phyloP scores from a whole-genome alignment of 805 yeast genomes.

The Candida piceae region DNA sequence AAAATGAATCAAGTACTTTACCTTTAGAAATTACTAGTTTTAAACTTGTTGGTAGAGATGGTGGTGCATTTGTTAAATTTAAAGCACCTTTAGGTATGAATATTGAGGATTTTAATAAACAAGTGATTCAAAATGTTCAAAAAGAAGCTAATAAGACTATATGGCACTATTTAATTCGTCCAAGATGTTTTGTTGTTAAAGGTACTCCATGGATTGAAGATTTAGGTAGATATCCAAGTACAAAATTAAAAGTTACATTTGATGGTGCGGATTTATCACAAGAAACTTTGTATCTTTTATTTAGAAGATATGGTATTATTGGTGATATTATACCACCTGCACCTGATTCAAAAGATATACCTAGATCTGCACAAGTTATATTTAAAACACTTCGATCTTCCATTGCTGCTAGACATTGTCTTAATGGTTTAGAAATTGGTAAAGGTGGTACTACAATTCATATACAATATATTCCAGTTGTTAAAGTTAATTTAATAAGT shows the following conservation, averaged over 20 bases:
- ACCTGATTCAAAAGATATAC: constrained; percentile 39
- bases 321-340: constrained; percentile 62
- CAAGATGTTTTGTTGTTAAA: constrained; percentile 65
- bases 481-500: constrained; percentile 46
- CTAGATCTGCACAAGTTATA: constrained; percentile 46
- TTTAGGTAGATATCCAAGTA: constrained; percentile 68
- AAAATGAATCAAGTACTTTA: constrained; percentile 25
- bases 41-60: constrained; percentile 74
- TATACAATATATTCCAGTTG: constrained; percentile 61
- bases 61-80: constrained; percentile 89
- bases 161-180: constrained; percentile 40
- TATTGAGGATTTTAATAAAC: constrained; percentile 47
- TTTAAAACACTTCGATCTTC: constrained; percentile 63
- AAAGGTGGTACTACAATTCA: constrained; percentile 59
- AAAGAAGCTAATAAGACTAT: constrained; percentile 25
- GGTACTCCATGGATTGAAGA: constrained; percentile 98
- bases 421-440: constrained; percentile 65
- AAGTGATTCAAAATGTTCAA: constrained; percentile 37
- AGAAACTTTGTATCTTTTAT: constrained; percentile 69
- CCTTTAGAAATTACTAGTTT: constrained; percentile 48
- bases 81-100: constrained; percentile 48
- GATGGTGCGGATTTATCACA: constrained; percentile 76
- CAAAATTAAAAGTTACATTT: constrained; percentile 57
- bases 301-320: constrained; percentile 85
- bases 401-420: constrained; percentile 83